These are phyloP conservation scores for Trichoderma sp. DNA, from an alignment of 2,329 filamentous ascomycete genomes.

Conservation along the genomic window DNA sequence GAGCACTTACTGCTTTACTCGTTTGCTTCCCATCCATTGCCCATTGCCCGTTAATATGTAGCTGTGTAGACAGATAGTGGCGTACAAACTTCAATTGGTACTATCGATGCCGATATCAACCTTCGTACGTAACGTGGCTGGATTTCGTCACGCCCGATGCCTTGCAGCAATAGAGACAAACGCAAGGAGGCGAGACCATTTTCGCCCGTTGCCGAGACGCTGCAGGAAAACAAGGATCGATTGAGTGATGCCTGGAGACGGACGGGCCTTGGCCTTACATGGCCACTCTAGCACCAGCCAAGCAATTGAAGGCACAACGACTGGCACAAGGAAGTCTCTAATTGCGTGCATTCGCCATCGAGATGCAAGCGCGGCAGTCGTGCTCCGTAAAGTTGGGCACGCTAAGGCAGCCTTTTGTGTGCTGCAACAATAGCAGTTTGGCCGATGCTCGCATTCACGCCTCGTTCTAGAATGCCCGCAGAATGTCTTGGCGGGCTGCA, in stretches of 20 bases:
- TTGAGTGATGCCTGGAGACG: not conserved
- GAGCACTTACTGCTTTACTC: not conserved
- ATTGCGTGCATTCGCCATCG: constrained; percentile 3
- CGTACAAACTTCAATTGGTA: not conserved
- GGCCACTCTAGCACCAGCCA: not conserved
- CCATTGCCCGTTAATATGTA: not conserved
- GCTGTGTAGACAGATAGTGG: not conserved
- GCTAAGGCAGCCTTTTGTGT: not conserved
- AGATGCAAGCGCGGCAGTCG: constrained; percentile 1
- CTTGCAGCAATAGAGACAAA: not conserved
- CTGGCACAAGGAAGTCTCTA: not conserved
- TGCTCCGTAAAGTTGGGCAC: not conserved
- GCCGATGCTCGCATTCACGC: not conserved
- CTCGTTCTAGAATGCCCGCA: constrained; percentile 19
- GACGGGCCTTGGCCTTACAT: not conserved
- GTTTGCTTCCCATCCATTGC: not conserved
- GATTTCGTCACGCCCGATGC: not conserved
- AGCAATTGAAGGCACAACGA: not conserved
- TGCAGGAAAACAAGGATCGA: not conserved
- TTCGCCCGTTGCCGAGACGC: not conserved
- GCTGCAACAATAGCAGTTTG: not conserved
- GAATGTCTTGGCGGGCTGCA: constrained; percentile 14
- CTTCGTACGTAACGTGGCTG: not conserved
- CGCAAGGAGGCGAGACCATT: not conserved
- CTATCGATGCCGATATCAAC: not conserved